Percentiles rank a stretch among this genome's conserved stretches.
These are phyloP conservation scores for Wilhelminamyces savonicus DNA, from an alignment of 805 yeast genomes.

Conservation along the genomic window DNA sequence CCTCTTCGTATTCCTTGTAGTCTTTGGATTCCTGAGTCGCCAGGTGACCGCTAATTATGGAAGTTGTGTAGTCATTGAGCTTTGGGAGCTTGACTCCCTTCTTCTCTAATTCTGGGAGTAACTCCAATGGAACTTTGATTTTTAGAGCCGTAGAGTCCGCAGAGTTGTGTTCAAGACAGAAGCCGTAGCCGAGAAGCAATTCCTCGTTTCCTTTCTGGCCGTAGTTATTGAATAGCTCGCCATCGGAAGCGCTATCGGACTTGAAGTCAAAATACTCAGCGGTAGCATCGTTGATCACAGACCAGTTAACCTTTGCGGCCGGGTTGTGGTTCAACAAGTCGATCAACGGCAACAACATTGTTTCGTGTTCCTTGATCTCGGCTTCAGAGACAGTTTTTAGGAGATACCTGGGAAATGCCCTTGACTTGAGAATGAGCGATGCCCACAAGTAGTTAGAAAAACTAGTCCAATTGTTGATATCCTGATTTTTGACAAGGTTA, in stretches of 20 bases:
- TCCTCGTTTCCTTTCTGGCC: slow-evolving; percentile 89
- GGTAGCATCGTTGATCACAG: slow-evolving; percentile 5
- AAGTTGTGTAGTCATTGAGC: slow-evolving; percentile 32
- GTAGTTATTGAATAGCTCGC: slow-evolving; percentile 71
- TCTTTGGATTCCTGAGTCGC: slow-evolving; percentile 1
- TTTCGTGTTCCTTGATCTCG: slow-evolving; percentile 34
- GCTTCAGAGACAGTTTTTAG: slow-evolving; percentile 29
- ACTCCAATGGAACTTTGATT: slow-evolving; percentile 42
- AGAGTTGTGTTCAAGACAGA: slow-evolving; percentile 50
- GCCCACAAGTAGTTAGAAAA: slow-evolving; percentile 77
- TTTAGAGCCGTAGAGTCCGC: slow-evolving; percentile 57
- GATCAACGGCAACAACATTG: slow-evolving; percentile 70
- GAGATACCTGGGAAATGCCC: slow-evolving; percentile 77
- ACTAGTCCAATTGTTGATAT: slow-evolving; percentile 48
- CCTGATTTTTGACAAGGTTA: slow-evolving; percentile 13
- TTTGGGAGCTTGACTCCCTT: slow-evolving; percentile 34
- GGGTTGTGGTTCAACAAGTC: slow-evolving; percentile 76
- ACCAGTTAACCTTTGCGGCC: slow-evolving; percentile 61
- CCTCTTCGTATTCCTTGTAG: slow-evolving; percentile 19
- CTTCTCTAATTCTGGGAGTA: slow-evolving; percentile 21
- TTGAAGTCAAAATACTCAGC: slow-evolving; percentile 33
- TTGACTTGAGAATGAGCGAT: slow-evolving; percentile 56
- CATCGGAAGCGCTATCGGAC: slow-evolving; percentile 18
- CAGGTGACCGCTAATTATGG: slow-evolving; percentile 13
- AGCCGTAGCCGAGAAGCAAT: slow-evolving; percentile 76